These are phyloP conservation scores for Tilletia setariae DNA, from an alignment of 1,284 basidiomycete species.

Conservation along the genomic window DNA sequence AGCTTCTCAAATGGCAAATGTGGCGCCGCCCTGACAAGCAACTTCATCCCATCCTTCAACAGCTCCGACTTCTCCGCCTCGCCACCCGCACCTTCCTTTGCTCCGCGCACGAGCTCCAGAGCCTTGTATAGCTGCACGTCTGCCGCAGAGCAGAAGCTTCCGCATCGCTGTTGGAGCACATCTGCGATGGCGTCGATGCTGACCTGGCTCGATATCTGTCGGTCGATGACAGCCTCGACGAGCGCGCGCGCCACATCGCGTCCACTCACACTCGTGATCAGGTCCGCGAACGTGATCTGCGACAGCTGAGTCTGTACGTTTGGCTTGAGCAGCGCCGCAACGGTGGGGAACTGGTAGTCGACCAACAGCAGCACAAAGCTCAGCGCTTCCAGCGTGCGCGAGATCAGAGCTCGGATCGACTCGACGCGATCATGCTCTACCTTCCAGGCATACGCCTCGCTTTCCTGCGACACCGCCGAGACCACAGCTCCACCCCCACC, in stretches of 20 bases:
- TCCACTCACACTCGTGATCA: constrained; percentile 73
- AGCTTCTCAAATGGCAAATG: constrained; percentile 81
- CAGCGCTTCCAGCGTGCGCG: constrained; percentile 63
- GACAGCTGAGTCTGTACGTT: constrained; percentile 34
- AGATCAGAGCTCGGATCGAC: constrained; percentile 70
- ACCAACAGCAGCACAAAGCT: constrained; percentile 86
- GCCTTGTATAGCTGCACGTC: constrained; percentile 99
- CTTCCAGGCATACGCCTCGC: constrained; percentile 54
- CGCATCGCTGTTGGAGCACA: constrained; percentile 86
- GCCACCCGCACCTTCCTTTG: constrained; percentile 77
- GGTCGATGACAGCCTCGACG: constrained; percentile 92
- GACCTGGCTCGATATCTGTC: constrained; percentile 92
- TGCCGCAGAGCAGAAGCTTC: constrained; percentile 94
- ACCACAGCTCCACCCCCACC: no score
- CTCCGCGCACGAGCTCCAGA: constrained; percentile 85
- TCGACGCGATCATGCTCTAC: constrained; percentile 76
- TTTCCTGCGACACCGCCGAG: neutral
- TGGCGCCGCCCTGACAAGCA: constrained; percentile 82
- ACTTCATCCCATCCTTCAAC: constrained; percentile 53
- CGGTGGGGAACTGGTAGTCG: constrained; percentile 84
- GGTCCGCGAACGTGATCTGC: constrained; percentile 39
- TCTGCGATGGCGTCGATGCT: constrained; percentile 95
- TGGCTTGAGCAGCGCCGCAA: constrained; percentile 61
- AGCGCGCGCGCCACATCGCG: constrained; percentile 78
- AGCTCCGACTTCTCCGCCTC: constrained; percentile 52